Evolutionary conservation across 2,329 filamentous ascomycete species (phyloP), one percentile per base, ranked within the genome.

Genomic region (Cercospora brassicicola): DNA sequence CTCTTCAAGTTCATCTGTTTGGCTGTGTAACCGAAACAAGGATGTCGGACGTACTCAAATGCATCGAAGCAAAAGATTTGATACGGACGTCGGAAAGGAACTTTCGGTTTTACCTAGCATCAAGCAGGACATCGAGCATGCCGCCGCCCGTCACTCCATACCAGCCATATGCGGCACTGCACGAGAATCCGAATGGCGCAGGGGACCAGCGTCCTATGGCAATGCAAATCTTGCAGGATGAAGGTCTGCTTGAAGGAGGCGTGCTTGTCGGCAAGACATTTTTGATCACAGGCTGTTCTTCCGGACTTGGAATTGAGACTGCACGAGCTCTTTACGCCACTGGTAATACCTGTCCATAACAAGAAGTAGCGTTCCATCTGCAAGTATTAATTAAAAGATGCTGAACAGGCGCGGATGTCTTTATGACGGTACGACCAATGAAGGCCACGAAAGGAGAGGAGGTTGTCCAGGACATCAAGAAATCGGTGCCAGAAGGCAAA

Each of bases 241-340:
- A 68, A 56, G 62, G 39, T 39, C 53, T 69, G 31, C 31, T 65
- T 4, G 61, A 36, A 23, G 59, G 64, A 39, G 36, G 8, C 7
- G 18, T 30, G 11, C 59, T 69, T 33, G 28, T 10, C 7, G 60
- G 61, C 39, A 69, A 69, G 45, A 62, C 57, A 2, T 45, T 69
- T 18, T 30, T 67, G 53, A 64, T 67, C 31, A 69, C 67, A 13
- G 67, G 67, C 11, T 62, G 60, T 48, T 62, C 60, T 18, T 48
- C 65, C 13, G 67, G 67, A 18, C 48, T 69, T 30, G 67, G 67
- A 6, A 57, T 53, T 18, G 65, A 67, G 20, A 60, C 67, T 2
- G 67, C 65, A n/a, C 39, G 65, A 33, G 66, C 57, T 11, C 62
- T 65, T 2, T 55, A 61, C 26, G 57, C 56, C 18, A 53, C 64